phyloP scores from a whole-genome alignment of 352 stramenopile species.

The Phytophthora megakarya region DNA sequence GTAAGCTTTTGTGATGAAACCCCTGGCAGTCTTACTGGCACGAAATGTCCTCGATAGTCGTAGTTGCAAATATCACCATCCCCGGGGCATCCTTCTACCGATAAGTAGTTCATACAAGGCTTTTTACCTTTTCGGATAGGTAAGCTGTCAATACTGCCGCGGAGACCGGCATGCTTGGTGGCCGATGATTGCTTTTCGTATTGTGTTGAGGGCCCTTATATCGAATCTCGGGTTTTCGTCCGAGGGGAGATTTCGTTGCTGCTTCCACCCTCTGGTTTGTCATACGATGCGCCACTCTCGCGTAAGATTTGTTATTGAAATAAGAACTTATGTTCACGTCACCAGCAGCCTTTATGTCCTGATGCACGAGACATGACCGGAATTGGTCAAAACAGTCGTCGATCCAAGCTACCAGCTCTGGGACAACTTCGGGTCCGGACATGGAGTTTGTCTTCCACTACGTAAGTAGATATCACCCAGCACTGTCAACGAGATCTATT shows the following conservation, averaged over 20 bases:
- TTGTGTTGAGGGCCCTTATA: too few relatives aligned
- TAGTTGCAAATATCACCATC: constrained; percentile 5
- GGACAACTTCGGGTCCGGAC: neutral
- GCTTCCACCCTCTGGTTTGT: constrained; percentile 3
- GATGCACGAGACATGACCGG: neutral
- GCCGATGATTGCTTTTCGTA: too few relatives aligned
- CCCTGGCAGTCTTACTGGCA: neutral
- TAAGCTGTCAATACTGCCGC: constrained; percentile 2
- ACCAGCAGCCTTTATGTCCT: neutral
- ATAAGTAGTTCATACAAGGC: constrained; percentile 16
- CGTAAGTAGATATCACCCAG: constrained; percentile 1
- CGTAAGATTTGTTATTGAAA: constrained; percentile 16
- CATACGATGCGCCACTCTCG: neutral
- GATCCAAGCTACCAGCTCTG: constrained; percentile 12
- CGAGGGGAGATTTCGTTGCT: too few relatives aligned
- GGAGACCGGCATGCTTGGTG: neutral
- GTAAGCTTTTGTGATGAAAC: constrained; percentile 20
- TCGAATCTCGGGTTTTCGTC: too few relatives aligned
- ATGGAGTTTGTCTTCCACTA: constrained; percentile 5
- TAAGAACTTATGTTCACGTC: neutral
- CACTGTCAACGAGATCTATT: neutral
- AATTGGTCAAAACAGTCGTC: constrained; percentile 14
- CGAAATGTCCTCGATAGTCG: constrained; percentile 18
- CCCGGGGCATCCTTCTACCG: constrained; percentile 4
- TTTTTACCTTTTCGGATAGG: constrained; percentile 12